Evolutionary conservation across 805 yeast genomes (phyloP), one percentile per base, ranked within the genome.

Genomic region (Isabelozyma heimii): DNA sequence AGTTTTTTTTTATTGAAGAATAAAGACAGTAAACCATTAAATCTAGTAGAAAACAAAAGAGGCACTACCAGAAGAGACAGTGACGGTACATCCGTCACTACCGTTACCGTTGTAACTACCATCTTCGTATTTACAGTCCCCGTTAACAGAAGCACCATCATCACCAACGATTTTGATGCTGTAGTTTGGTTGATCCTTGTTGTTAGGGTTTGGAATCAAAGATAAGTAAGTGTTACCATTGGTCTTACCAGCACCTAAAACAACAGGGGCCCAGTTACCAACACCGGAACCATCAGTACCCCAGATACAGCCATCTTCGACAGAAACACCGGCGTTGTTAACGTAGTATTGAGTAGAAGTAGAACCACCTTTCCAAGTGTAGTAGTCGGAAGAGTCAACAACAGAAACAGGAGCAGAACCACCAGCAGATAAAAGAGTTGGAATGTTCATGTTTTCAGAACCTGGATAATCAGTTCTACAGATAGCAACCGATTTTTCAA

Each of bases 51-150:
- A 78, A 47, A 90, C 96, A 68, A 87, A 88, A 68, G 87, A 78
- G 54, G 96, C 97, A 55, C 73, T 74, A 69, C 99, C 98, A 30
- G 76, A 68, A 50, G 90, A 82, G 55, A 92, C 95, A 57, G 95
- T 84, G 56, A 87, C 96, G 47, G 98, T 92, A 82, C 98, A 92
- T 59, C 98, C 98, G 60, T 84, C 90, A 42, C 84, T 52, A 56
- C 90, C 89, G 52, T 69, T 67, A 51, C 87, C 89, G 60, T 79
- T 79, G 77, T 85, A 89, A 24, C 59, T 49, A 59, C 98, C 98
- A 64, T 88, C 75, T 62, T 79, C 87, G 76, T 91, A 91, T 43
- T 69, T 69, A 77, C 99, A 92, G 43, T 78, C 73, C 52, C 98
- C 97, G 58, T 75, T 75, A 42, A 74, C 75, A 47, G 81, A 69